Evolutionary conservation across 1,284 basidiomycete species (phyloP).

Genomic region (Apiotrichum veenhuisii): DNA sequence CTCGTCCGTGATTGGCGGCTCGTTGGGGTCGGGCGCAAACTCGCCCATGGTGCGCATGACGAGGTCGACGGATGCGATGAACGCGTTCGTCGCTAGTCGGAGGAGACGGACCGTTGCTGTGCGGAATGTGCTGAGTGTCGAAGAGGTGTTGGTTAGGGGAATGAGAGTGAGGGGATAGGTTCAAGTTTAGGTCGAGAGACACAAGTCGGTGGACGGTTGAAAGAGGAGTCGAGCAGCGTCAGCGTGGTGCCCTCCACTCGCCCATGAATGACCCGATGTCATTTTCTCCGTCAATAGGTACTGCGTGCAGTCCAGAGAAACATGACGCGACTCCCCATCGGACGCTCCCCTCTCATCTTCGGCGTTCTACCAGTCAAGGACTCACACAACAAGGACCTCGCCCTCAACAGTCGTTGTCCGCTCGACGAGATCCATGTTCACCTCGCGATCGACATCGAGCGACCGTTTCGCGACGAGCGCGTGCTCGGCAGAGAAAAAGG

Average conservation of each 20-base stretch:
- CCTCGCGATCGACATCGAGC: conserved; percentile 77
- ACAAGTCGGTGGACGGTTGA: too few relatives aligned
- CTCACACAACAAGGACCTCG: conserved; percentile 65
- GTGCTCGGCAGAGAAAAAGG: conserved; percentile 67
- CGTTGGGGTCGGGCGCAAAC: conserved; percentile 53
- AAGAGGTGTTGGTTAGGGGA: too few relatives aligned
- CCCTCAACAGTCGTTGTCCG: conserved; percentile 64
- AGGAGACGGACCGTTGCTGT: conserved; percentile 77
- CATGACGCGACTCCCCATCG: too few relatives aligned
- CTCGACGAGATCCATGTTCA: conserved; percentile 72
- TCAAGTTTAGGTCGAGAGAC: background rate
- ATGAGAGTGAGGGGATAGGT: background rate
- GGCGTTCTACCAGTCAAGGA: too few relatives aligned
- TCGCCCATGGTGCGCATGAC: conserved; percentile 74
- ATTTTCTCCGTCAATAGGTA: too few relatives aligned
- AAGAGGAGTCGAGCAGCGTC: too few relatives aligned
- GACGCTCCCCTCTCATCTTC: too few relatives aligned
- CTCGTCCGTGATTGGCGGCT: conserved; percentile 27
- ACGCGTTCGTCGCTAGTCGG: conserved; percentile 73
- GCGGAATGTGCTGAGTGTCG: conserved; percentile 26
- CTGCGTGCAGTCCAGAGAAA: too few relatives aligned
- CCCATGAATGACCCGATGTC: too few relatives aligned
- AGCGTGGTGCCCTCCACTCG: too few relatives aligned
- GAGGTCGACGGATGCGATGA: conserved; percentile 80
- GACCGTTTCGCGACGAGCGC: conserved; percentile 72